Base-by-base conservation (phyloP, 2,329 filamentous ascomycete genomes). In the Xylariaceae sp. region DNA sequence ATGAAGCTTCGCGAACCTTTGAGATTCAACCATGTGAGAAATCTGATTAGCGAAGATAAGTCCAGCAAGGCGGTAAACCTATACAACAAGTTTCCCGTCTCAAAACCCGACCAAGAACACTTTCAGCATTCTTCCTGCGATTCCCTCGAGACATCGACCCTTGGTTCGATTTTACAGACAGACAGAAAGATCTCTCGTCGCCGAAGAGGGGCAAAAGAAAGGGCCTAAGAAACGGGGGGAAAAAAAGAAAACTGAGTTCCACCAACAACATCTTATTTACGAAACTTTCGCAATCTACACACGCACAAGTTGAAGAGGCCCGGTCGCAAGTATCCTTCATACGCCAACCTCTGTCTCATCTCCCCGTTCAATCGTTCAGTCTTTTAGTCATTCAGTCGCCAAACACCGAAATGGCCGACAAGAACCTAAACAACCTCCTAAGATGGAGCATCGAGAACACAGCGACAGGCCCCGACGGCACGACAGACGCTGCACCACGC, bases 391-490 rank as follows among this genome's bases (percentile, higher is more conserved):
- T 27, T 31, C 3, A n/a, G 29, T 29, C 11, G 30, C 35, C 7
- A 27, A 8, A 30, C 9, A 19, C 11, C 30, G 58, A 55, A 51
- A 65, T 66, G 77, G 71, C 77, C 81, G 72, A 84, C 79, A 71
- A 77, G 55, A 72, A 79, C 62, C 79, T 92, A 68, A 91, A 89
- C 74, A 80, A 84, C 53, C 85, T 92, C 71, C 83, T 94, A 57
- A 87, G 88, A 80, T 94, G 89, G 89, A 79, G 85, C 65, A 78
- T 81, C 64, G 73, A 80, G 65, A 77, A 80, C 69, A 72, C 74
- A 26, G 54, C 62, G 2, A 48, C 58, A 11, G 47, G 46, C 39
- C 69, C 70, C 49, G 60, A 62, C 35, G 59, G 67, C 60, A 58
- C 69, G 35, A 64, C 71, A 27, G 64, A 70, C 29, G 57, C 67